These are phyloP conservation scores for Stagonosporopsis rhizophila DNA, from an alignment of 2,329 filamentous ascomycete genomes.

Conservation along the genomic window DNA sequence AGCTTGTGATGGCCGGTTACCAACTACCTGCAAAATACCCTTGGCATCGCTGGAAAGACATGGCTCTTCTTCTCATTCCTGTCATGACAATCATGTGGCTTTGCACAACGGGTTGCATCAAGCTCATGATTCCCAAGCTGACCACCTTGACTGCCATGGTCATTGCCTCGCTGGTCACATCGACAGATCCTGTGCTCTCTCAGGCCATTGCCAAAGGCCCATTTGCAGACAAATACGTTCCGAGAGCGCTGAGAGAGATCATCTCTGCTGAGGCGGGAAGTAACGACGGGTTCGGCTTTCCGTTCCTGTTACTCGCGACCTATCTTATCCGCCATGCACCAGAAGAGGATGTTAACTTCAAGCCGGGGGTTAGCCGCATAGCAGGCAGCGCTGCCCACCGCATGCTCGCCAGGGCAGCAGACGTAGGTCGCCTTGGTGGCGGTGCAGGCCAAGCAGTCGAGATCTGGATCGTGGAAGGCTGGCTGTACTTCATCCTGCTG, in stretches of 20 bases:
- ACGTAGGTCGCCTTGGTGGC: slow-evolving; percentile 61
- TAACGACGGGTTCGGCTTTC: slow-evolving; percentile 69
- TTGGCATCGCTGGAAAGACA: slow-evolving; percentile 58
- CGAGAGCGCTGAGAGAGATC: slow-evolving; percentile 64
- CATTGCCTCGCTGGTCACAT: slow-evolving; percentile 67
- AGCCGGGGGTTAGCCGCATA: slow-evolving; percentile 15
- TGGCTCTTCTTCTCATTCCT: slow-evolving; percentile 63
- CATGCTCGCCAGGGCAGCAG: slow-evolving; percentile 28
- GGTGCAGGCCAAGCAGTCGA: slow-evolving; percentile 61
- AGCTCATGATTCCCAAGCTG: slow-evolving; percentile 63
- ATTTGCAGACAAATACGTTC: slow-evolving; percentile 68
- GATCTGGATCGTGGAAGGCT: slow-evolving; percentile 67
- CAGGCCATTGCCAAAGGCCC: slow-evolving; percentile 69
- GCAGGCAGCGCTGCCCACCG: slow-evolving; percentile 1
- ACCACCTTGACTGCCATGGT: slow-evolving; percentile 59
- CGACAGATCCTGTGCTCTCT: slow-evolving; percentile 68
- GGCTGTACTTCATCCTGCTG: slow-evolving; percentile 66
- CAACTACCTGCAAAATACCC: slow-evolving; percentile 67
- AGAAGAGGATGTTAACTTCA: slow-evolving; percentile 31
- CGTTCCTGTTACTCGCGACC: slow-evolving; percentile 64
- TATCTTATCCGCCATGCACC: slow-evolving; percentile 65
- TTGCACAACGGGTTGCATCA: slow-evolving; percentile 62
- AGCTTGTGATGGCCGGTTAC: slow-evolving; percentile 69
- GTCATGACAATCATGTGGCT: slow-evolving; percentile 71
- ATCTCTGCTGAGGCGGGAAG: slow-evolving; percentile 68